Evolutionary conservation across 306 rosid genomes (phyloP).

Genomic region (Trifolium pratense): DNA sequence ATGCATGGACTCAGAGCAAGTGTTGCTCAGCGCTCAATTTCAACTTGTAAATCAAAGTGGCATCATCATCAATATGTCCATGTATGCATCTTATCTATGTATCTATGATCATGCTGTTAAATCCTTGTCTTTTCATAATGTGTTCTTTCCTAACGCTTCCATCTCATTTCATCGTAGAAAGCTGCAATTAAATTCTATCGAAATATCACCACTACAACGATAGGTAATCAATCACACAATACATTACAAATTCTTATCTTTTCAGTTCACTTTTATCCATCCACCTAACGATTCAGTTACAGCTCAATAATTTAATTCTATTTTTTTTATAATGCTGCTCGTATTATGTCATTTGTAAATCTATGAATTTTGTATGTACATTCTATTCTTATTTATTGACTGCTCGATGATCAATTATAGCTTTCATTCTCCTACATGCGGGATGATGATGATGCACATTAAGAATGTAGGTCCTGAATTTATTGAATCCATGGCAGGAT

Average conservation of each 20-base stretch:
- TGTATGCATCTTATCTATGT: slow-evolving; percentile 22
- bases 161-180: slow-evolving; percentile 29
- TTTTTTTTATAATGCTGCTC: background rate
- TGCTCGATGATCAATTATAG: background rate
- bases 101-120: background rate
- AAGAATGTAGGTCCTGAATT: slow-evolving; percentile 46
- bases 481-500: slow-evolving; percentile 41
- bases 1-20: slow-evolving; percentile 50
- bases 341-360: background rate
- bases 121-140: background rate
- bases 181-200: background rate
- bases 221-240: slow-evolving; percentile 32
- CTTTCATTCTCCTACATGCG: background rate
- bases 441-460: background rate
- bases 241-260: background rate
- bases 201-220: slow-evolving; percentile 34
- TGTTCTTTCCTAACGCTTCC: slow-evolving; percentile 5
- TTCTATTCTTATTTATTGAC: background rate
- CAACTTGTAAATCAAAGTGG: slow-evolving; percentile 48
- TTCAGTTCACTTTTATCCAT: background rate
- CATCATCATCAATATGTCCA: slow-evolving; percentile 45
- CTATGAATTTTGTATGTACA: background rate
- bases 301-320: background rate
- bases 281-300: background rate
- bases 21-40: slow-evolving; percentile 48